Evolutionary conservation across 2,329 filamentous ascomycete species (phyloP).

Genomic region (Pseudodiploospora longispora): DNA sequence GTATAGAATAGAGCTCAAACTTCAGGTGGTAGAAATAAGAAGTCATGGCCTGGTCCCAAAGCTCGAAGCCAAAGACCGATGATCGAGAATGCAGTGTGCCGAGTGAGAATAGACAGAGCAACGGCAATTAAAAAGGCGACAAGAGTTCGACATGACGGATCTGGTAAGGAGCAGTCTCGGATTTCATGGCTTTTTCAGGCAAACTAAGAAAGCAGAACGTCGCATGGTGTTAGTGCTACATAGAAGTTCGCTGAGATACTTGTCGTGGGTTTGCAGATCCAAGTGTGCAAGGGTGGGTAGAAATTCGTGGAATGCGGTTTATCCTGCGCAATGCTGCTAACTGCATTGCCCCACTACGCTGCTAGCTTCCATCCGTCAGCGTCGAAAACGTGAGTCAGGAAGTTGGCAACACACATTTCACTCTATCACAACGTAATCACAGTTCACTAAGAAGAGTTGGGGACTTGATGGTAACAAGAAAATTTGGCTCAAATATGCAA

Average conservation of each 20-base stretch:
- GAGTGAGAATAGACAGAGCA: background rate
- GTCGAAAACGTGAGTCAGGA: no score
- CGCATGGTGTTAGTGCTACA: background rate
- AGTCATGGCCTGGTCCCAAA: constrained; percentile 36
- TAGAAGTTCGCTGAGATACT: background rate
- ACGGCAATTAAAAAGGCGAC: constrained; percentile 2
- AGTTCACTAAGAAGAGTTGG: no score
- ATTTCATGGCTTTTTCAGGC: constrained; percentile 2
- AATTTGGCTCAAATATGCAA: no score
- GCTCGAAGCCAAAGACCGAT: background rate
- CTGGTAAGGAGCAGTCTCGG: background rate
- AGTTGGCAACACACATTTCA: no score
- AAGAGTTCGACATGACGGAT: background rate
- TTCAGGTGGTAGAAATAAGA: constrained; percentile 59
- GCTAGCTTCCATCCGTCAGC: no score
- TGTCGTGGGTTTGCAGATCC: background rate
- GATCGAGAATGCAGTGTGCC: background rate
- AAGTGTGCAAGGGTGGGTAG: background rate
- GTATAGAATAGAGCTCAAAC: constrained; percentile 52
- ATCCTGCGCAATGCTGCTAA: no score
- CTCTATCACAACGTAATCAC: no score
- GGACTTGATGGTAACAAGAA: no score
- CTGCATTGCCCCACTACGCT: no score
- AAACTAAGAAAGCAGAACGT: background rate
- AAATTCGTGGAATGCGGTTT: no score